Evolutionary conservation across 2,329 filamentous ascomycete genomes (phyloP).

Genomic region (Alternaria sp.): DNA sequence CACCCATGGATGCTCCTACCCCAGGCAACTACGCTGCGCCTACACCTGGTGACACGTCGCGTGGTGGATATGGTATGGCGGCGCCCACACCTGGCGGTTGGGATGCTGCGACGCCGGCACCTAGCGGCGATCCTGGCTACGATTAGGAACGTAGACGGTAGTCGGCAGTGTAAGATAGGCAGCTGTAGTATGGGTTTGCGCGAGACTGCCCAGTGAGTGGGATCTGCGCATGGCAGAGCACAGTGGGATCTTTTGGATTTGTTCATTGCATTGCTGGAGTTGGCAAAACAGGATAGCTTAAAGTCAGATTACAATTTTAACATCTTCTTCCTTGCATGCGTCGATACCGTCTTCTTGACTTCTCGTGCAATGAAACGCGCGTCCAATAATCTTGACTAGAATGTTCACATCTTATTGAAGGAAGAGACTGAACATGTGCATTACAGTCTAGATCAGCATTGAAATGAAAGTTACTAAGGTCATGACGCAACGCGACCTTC

Average conservation of each 20-base stretch:
- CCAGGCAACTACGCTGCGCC: conserved; percentile 50
- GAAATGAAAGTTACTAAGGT: neutral
- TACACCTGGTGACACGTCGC: conserved; percentile 43
- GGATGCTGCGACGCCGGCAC: conserved; percentile 57
- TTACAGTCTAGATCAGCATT: neutral
- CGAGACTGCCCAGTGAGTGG: neutral
- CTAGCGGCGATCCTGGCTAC: conserved; percentile 35
- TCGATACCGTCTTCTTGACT: neutral
- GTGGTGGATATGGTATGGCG: conserved; percentile 42
- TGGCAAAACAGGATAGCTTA: conserved; percentile 12
- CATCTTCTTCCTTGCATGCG: neutral
- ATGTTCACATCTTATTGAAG: neutral
- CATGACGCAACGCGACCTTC: neutral
- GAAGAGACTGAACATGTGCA: neutral
- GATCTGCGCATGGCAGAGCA: neutral
- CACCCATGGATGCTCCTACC: conserved; percentile 48
- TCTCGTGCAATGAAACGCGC: neutral
- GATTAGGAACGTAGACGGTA: conserved; percentile 17
- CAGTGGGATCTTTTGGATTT: neutral
- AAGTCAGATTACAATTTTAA: neutral
- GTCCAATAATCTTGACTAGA: neutral
- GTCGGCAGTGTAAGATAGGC: conserved; percentile 4
- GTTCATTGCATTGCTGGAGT: conserved; percentile 25
- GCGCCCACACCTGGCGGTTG: conserved; percentile 68
- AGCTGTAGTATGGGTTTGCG: neutral